Conservation (phyloP, 192 early-diverging fungal species). For the Entomortierella chlamydospora region DNA sequence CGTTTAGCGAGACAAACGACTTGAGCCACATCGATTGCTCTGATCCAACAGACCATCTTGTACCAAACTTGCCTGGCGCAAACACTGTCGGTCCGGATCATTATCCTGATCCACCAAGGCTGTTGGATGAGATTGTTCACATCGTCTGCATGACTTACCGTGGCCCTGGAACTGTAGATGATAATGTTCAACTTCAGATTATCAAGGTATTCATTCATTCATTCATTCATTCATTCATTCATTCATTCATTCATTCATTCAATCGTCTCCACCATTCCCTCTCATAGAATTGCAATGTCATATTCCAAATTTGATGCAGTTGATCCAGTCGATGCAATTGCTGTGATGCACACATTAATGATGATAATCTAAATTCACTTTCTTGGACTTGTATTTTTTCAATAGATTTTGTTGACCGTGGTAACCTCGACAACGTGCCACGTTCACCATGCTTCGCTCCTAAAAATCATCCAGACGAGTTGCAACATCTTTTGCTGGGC, state of each 20-base stretch:
- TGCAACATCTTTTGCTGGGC: constrained; percentile 62
- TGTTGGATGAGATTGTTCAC: constrained; percentile 61
- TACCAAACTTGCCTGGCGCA: constrained; percentile 46
- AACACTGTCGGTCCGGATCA: constrained; percentile 47
- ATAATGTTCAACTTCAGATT: constrained; percentile 58
- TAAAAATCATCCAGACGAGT: constrained; percentile 60
- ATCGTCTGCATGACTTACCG: constrained; percentile 56
- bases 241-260: no score
- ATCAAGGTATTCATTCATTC: constrained; percentile 47
- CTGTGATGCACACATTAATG: no score
- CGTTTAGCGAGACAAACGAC: constrained; percentile 56
- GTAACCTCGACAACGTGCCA: constrained; percentile 57
- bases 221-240: not conserved
- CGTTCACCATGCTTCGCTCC: constrained; percentile 56
- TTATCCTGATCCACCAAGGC: constrained; percentile 53
- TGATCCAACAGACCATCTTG: constrained; percentile 52
- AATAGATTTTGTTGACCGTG: constrained; percentile 52
- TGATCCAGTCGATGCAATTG: no score
- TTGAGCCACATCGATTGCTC: constrained; percentile 50
- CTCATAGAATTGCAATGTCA: not conserved
- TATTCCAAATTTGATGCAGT: no score
- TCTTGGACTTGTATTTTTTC: not conserved
- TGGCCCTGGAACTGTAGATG: constrained; percentile 54
- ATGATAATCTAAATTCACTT: no score
- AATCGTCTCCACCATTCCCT: no score